A percentile compares a stretch with the other conserved stretches of the same genome.
phyloP scores from a whole-genome alignment of 139 green algal genomes.

The Closterium sp. region DNA sequence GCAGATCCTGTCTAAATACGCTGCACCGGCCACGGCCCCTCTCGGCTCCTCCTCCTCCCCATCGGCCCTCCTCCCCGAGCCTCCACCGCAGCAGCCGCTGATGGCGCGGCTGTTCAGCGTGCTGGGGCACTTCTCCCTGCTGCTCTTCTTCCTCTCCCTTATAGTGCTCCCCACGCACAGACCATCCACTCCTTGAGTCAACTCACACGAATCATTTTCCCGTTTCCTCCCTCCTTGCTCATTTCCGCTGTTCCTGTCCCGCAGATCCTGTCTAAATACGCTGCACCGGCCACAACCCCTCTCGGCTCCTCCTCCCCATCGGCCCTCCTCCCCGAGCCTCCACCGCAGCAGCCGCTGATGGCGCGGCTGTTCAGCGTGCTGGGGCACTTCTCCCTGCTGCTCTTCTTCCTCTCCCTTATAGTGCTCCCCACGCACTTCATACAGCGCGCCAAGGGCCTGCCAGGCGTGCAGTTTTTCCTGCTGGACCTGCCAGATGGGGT shows the following conservation, averaged over 20 bases:
- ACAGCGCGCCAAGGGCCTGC: neutral
- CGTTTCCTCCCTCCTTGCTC: neutral
- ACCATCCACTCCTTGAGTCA: neutral
- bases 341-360: neutral
- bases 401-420: constrained; percentile 22
- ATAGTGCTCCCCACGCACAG: constrained; percentile 6
- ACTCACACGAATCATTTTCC: neutral
- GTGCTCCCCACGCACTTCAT: constrained; percentile 12
- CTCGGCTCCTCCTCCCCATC: neutral
- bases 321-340: neutral
- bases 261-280: constrained; percentile 24
- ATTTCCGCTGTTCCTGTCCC: neutral
- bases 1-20: constrained; percentile 22
- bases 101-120: neutral
- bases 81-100: neutral
- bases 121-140: neutral
- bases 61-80: neutral
- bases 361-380: neutral
- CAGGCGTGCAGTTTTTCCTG: neutral
- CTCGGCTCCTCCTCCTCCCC: neutral
- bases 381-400: neutral
- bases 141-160: neutral
- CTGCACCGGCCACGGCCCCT: neutral
- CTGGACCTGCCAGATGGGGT: constrained; percentile 35
- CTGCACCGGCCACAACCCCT: neutral